Evolutionary conservation across 352 stramenopile genomes (phyloP), one percentile per base, ranked within the genome.

Genomic region (Pythium aristosporum): DNA sequence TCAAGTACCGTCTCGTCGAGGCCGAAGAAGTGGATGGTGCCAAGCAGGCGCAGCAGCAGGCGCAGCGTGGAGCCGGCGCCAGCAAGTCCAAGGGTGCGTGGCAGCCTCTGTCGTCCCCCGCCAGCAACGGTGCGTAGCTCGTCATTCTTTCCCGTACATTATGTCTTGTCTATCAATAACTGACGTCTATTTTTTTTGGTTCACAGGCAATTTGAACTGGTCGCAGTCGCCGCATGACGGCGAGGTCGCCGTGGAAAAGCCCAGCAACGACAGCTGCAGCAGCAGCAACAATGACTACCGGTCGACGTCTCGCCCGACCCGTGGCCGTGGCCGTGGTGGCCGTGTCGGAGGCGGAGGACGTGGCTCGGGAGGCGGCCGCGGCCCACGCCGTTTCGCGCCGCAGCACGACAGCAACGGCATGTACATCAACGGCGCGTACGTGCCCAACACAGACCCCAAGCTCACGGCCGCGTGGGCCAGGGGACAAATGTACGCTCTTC

Each of bases 1-100:
- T 92, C 74, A 94, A 94, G 76, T 94, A 92, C 73, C 83, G 73
- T 44, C 72, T 94, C 12, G 85, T 94, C 36, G 85, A 92, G 68
- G 85, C 85, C 10, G 85, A 94, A 52, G 85, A 94, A 60, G 85
- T 94, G 49, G 79, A 83, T 48, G 75, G 70, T 59, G 63, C 88
- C 68, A 86, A 87, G 68, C 80, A 87, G 54, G 28, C 48, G 32
- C 37, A 48, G 32, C 46, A 63, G 39, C 53, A 63, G 37, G 67
- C 61, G 53, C 10, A 57, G 43, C 49, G 47, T 30, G 51, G 48
- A 8, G 30, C 41, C 15, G 34, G 41, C 21, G 34, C 28, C 25
- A 18, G 39, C 57, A 71, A 71, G 64, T 21, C 50, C n/a, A 71
- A 71, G 57, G 64, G 64, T 71, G 57, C 56, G 63, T 70, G 55